Base-by-base conservation (phyloP, 2,329 filamentous ascomycete genomes). In the Ceratocystis huliohia region DNA sequence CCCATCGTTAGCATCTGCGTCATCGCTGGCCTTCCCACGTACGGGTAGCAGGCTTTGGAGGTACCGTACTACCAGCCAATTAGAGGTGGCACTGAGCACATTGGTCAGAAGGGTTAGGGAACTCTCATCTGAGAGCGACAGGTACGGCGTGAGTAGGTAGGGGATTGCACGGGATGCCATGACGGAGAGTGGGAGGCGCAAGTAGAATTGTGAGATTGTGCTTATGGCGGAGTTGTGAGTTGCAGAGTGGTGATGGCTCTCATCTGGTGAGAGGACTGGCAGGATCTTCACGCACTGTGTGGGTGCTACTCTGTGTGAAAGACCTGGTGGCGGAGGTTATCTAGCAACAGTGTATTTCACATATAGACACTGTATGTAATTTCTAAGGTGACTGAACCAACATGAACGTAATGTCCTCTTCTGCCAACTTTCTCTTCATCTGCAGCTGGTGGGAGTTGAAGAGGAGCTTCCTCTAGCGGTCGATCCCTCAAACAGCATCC, bases 61-160 rank as follows among this genome's bases (percentile, higher is more conserved):
- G 71, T 82, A 81, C 46, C 84, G 79, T 61, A 85, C 75, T 25
- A 85, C 74, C 37, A 88, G 82, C 85, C 86, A 88, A 74, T 87
- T 87, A 1, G 84, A 78, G 68, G 79, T 82, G 20, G 84, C 83
- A 61, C 84, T 84, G 13, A 87, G 78, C 37, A 90, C 85, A 69
- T 82, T 83, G 17, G 88, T 91, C 65, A 92, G 76, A 13, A 91
- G 80, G 22, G 84, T 78, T 48, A 91, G 80, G 45, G 84, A 83
- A 17, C 80, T 76, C 70, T 84, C 79, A 5, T 79, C 76, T 4
- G 84, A 84, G 0, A 86, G 78, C 61, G 76, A 72, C 63, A 88
- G 78, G 73, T 87, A 87, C 5, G 85, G 80, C 71, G 88, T 82
- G 15, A 91, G 78, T 2, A 87, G 80, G 66, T 82, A 79, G 2